Evolutionary conservation across 257 asterid species (phyloP).

Genomic region (Thymus quinquecostatus): DNA sequence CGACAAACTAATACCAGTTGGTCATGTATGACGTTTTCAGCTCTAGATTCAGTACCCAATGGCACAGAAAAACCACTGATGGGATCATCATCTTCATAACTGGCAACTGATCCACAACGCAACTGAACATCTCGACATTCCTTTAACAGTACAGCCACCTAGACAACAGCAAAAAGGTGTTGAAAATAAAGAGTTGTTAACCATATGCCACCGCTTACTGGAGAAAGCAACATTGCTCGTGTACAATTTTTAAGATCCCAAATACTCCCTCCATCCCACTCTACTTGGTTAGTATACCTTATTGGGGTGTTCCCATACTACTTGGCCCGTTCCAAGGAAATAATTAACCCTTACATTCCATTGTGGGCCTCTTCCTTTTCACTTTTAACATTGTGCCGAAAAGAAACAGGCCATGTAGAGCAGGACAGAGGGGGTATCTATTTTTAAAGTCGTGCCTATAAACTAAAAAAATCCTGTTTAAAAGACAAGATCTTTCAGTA

Average conservation of each 20-base stretch:
- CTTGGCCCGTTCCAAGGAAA: no score
- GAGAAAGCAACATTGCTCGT: neutral
- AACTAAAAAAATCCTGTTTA: no score
- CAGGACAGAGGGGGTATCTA: no score
- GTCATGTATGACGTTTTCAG: conserved; percentile 52
- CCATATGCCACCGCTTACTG: neutral
- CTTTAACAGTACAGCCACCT: conserved; percentile 86
- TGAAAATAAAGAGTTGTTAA: neutral
- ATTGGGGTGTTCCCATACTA: no score
- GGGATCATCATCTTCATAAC: conserved; percentile 38
- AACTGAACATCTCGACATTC: conserved; percentile 93
- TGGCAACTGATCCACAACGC: conserved; percentile 75
- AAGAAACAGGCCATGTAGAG: no score
- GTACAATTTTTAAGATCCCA: neutral
- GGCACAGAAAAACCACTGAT: conserved; percentile 34
- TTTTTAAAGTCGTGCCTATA: neutral
- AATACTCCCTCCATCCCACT: no score
- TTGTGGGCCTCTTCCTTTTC: no score
- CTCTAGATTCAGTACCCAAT: conserved; percentile 39
- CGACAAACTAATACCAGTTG: conserved; percentile 50
- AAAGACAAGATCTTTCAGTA: no score
- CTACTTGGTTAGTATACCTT: no score
- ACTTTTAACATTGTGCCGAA: no score
- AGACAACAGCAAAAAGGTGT: conserved; percentile 21
- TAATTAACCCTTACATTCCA: no score